Percentiles rank a stretch among this genome's conserved stretches.
Evolutionary conservation across 73 alveolate genomes (phyloP).

Genomic region (Paramecium pentaurelia): DNA sequence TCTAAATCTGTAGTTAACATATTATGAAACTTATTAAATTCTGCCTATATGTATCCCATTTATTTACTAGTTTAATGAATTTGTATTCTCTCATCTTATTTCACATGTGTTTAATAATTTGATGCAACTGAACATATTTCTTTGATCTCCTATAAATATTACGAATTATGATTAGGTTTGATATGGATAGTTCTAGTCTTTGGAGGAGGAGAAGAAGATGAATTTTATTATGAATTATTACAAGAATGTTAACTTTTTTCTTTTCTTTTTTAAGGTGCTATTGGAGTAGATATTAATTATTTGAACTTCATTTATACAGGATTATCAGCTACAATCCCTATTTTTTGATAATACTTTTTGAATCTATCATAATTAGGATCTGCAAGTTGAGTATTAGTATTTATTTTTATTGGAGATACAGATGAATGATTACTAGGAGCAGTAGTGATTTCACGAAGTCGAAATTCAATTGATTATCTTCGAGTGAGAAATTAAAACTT

Average conservation of each 20-base stretch:
- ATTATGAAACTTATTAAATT: background rate
- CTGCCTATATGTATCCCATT: background rate
- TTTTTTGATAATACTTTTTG: background rate
- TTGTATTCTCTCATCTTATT: background rate
- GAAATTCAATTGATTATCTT: constrained; percentile 34
- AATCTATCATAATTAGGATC: constrained; percentile 17
- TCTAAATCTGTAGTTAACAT: constrained; percentile 34
- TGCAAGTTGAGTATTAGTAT: background rate
- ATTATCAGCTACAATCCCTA: background rate
- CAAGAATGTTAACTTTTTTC: background rate
- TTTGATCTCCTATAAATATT: background rate
- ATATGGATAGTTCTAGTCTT: background rate
- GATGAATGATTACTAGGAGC: constrained; percentile 33
- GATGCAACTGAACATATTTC: background rate
- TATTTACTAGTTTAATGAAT: background rate
- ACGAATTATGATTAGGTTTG: background rate
- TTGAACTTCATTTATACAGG: background rate
- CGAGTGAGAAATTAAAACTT: background rate
- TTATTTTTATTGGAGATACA: background rate
- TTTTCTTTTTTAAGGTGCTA: background rate
- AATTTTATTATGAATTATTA: background rate
- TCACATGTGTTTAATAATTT: background rate
- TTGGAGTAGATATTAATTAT: background rate
- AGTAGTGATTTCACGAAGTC: background rate
- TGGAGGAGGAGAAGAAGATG: background rate